phyloP scores from a whole-genome alignment of 352 stramenopile genomes.

The Peronospora farinosa region DNA sequence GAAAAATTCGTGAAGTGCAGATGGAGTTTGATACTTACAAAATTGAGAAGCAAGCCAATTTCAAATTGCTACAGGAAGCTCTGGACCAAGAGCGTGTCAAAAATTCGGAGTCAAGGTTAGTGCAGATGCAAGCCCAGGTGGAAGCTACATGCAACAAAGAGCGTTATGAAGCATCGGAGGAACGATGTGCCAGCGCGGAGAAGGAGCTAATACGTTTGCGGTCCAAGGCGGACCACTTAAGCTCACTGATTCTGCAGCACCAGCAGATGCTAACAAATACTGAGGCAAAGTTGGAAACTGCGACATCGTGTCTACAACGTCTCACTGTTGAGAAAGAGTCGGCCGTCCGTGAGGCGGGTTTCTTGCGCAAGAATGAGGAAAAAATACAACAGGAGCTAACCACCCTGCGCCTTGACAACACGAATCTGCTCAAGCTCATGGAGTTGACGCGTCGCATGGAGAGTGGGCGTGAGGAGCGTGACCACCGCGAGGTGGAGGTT shows the following conservation, averaged over 20 bases:
- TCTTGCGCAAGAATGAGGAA: slow-evolving; percentile 57
- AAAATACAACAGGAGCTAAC: slow-evolving; percentile 55
- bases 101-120: slow-evolving; percentile 39
- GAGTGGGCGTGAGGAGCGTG: slow-evolving; percentile 45
- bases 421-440: slow-evolving; percentile 77
- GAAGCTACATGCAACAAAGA: slow-evolving; percentile 60
- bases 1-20: slow-evolving; percentile 51
- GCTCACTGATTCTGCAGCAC: slow-evolving; percentile 54
- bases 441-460: slow-evolving; percentile 70
- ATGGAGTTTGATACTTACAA: slow-evolving; percentile 75
- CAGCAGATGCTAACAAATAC: slow-evolving; percentile 50
- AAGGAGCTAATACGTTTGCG: slow-evolving; percentile 60
- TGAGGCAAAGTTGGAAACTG: slow-evolving; percentile 53
- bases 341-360: slow-evolving; percentile 37
- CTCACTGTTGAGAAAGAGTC: slow-evolving; percentile 47
- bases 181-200: slow-evolving; percentile 45
- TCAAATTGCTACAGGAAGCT: slow-evolving; percentile 62
- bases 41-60: slow-evolving; percentile 61
- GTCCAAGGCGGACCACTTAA: slow-evolving; percentile 56
- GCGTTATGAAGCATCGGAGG: slow-evolving; percentile 51
- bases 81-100: slow-evolving; percentile 52
- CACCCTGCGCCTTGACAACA: slow-evolving; percentile 60
- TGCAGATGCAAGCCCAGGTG: slow-evolving; percentile 66
- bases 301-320: slow-evolving; percentile 32
- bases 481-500: slow-evolving; percentile 41